Evolutionary conservation across 768 basidiomycete genomes (phyloP).

Genomic region (Agrocybe praecox): DNA sequence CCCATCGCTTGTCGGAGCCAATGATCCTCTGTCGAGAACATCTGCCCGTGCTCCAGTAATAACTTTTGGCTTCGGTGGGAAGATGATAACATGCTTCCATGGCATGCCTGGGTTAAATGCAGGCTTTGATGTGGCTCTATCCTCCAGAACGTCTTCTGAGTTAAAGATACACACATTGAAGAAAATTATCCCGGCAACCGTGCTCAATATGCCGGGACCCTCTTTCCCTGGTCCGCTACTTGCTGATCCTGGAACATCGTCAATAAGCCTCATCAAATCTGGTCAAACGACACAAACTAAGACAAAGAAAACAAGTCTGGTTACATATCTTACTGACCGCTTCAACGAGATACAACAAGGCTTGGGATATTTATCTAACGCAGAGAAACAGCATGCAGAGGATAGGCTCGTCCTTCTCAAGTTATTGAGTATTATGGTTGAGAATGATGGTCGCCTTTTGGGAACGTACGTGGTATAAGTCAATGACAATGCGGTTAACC

Average conservation of each 20-base stretch:
- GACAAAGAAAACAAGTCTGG: constrained; percentile 79
- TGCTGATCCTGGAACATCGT: constrained; percentile 68
- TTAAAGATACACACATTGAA: constrained; percentile 70
- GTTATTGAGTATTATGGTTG: constrained; percentile 78
- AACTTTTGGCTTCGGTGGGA: constrained; percentile 94
- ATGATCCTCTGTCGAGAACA: constrained; percentile 80
- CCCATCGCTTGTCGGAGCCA: constrained; percentile 78
- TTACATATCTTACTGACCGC: constrained; percentile 77
- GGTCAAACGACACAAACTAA: constrained; percentile 68
- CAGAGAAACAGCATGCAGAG: constrained; percentile 64
- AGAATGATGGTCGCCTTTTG: constrained; percentile 85
- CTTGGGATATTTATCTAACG: constrained; percentile 64
- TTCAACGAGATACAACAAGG: constrained; percentile 78
- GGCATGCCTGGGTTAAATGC: constrained; percentile 63
- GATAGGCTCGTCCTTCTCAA: constrained; percentile 76
- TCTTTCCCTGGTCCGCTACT: constrained; percentile 89
- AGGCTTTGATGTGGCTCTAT: constrained; percentile 78
- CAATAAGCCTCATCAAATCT: constrained; percentile 70
- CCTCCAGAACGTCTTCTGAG: constrained; percentile 68
- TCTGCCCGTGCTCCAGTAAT: constrained; percentile 76
- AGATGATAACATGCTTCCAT: constrained; percentile 88
- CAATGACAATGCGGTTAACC: neutral
- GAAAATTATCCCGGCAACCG: constrained; percentile 70
- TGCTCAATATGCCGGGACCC: constrained; percentile 51
- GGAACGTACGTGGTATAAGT: constrained; percentile 69